Evolutionary conservation across 768 basidiomycete species (phyloP), one percentile per base, ranked within the genome.

Genomic region (Lactarius evosmus): DNA sequence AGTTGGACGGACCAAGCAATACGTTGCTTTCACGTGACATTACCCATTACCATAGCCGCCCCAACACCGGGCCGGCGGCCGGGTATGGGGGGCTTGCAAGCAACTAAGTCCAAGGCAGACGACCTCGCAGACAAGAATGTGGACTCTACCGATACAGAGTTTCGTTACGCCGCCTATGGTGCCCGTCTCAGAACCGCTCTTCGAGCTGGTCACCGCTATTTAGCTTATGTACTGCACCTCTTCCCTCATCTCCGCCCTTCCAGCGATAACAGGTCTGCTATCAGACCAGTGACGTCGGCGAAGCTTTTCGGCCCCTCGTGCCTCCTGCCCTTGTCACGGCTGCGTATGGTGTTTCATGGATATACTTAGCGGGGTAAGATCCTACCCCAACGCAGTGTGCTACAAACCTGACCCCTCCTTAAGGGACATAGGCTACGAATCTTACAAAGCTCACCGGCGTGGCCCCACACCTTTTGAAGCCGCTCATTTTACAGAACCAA

Each of bases 341-440:
- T 38, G 88, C 88, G 11, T 94, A 94, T 71, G 91, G 88, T 16
- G 75, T 93, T 58, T 90, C 88, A 0, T 92, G 91, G 90, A 69
- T 88, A 54, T 94, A 94, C 75, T 82, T 93, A 49, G 79, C 80
- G 17, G 89, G 87, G 80, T 80, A 68, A 69, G 77, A 32, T n/a
- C 38, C 33, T 63, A 34, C 30, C 22, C 16, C 9, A n/a, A n/a
- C n/a, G 11, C 46, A 32, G 17, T 30, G n/a, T 51, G 19, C 22
- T 22, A 29, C 33, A 54, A 56, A 22, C 46, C 62, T 44, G 60
- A 65, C 17, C 52, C 7, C 19, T 22, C 60, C 40, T 30, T 11
- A 68, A 80, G 82, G 41, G 91, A 93, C 70, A 89, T 91, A 49
- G 80, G 82, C 22, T 93, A 90, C 72, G 91, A 93, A 75, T 81